Conservation (phyloP, 257 asterid species). For the Ocimum tenuiflorum region DNA sequence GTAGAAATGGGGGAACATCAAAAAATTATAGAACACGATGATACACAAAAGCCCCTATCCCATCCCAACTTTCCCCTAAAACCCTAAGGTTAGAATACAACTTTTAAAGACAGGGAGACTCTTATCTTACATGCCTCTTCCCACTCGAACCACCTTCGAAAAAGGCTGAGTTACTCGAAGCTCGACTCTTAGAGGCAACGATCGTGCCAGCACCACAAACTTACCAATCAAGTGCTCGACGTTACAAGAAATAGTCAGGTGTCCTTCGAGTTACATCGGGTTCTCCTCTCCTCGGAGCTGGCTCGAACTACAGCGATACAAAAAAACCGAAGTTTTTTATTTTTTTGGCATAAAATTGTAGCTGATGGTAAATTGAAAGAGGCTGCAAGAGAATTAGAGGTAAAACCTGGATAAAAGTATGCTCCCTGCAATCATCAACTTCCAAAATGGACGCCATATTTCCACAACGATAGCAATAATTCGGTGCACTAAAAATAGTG, state of each 20-base stretch:
- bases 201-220: background rate
- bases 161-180: background rate
- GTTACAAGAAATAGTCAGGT: constrained; percentile 90
- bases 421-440: constrained; percentile 85
- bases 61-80: constrained; percentile 14
- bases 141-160: constrained; percentile 25
- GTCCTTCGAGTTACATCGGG: constrained; percentile 95
- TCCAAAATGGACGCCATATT: constrained; percentile 96
- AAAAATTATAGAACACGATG: background rate
- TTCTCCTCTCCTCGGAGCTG: constrained; percentile 99
- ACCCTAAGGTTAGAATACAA: constrained; percentile 42
- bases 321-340: background rate
- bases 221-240: constrained; percentile 14
- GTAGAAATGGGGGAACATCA: background rate
- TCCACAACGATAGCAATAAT: constrained; percentile 94
- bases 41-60: constrained; percentile 22
- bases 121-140: constrained; percentile 33
- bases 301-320: constrained; percentile 60
- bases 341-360: background rate
- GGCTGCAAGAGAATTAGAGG: background rate
- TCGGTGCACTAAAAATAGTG: constrained; percentile 91
- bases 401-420: constrained; percentile 79
- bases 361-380: background rate
- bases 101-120: constrained; percentile 32
- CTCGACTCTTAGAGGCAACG: constrained; percentile 11